These are phyloP conservation scores for Xerocomus brunneocitrinus DNA, from an alignment of 768 basidiomycete genomes.

Conservation along the genomic window DNA sequence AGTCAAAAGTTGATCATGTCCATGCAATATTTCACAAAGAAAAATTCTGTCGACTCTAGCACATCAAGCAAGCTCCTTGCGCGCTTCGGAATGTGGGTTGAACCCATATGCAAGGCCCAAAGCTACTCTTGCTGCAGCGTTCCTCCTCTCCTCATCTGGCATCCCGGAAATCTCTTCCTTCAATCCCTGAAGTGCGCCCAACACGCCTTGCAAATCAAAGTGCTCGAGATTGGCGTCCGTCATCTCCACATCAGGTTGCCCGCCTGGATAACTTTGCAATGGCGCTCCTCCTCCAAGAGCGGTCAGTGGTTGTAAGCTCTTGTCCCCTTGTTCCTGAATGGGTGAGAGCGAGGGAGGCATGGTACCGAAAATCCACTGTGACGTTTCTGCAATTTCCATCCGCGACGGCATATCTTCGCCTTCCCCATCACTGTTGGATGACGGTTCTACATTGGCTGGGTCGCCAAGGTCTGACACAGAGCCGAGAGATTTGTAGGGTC, in stretches of 20 bases:
- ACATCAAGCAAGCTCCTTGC: slow-evolving; percentile 8
- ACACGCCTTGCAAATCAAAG: slow-evolving; percentile 61
- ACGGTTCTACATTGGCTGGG: slow-evolving; percentile 14
- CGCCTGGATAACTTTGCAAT: slow-evolving; percentile 24
- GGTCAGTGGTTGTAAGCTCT: background rate
- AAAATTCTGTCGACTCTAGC: background rate
- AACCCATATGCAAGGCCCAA: slow-evolving; percentile 71
- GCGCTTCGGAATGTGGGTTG: slow-evolving; percentile 1
- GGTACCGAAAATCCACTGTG: slow-evolving; percentile 47
- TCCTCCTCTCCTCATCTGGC: slow-evolving; percentile 54
- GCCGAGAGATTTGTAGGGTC: slow-evolving; percentile 49
- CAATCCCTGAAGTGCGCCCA: slow-evolving; percentile 61
- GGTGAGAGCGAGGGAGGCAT: slow-evolving; percentile 16
- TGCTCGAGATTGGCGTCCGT: slow-evolving; percentile 38
- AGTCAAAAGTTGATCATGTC: background rate
- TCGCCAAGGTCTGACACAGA: slow-evolving; percentile 58
- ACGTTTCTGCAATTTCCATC: slow-evolving; percentile 46
- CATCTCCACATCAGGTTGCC: slow-evolving; percentile 25
- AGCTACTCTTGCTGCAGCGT: slow-evolving; percentile 68
- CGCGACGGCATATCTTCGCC: slow-evolving; percentile 41
- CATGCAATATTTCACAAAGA: background rate
- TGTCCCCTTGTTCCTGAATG: slow-evolving; percentile 8
- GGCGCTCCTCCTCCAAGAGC: slow-evolving; percentile 1
- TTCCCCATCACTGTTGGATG: slow-evolving; percentile 2
- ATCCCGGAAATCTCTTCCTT: slow-evolving; percentile 72